phyloP scores from a whole-genome alignment of 1,284 basidiomycete species.

The Microbotryomycetes sp. region DNA sequence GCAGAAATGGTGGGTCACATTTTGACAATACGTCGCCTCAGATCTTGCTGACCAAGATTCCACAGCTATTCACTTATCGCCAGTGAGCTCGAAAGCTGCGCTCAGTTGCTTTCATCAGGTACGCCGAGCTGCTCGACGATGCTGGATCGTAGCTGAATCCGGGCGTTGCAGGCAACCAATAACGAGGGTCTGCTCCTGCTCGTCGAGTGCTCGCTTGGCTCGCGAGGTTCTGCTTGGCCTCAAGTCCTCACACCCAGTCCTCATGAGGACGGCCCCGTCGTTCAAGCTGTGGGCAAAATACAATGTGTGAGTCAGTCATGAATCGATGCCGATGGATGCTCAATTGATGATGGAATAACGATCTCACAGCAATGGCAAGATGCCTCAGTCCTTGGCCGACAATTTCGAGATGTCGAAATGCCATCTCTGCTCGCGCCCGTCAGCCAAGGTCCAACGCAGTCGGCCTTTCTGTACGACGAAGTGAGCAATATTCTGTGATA shows the following conservation, averaged over 20 bases:
- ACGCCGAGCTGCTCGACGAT: no score
- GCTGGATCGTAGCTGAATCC: no score
- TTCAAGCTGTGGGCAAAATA: background rate
- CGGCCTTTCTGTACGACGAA: background rate
- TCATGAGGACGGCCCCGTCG: background rate
- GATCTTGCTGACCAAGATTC: no score
- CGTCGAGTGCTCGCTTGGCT: conserved; percentile 2
- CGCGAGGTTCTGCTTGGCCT: conserved; percentile 1
- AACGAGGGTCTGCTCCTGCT: conserved; percentile 5
- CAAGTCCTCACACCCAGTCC: background rate
- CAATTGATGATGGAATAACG: background rate
- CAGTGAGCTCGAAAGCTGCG: background rate
- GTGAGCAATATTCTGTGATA: background rate
- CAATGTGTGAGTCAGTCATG: background rate
- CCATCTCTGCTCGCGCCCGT: background rate
- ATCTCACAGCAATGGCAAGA: background rate
- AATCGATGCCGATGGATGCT: no score
- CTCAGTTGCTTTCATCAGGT: background rate
- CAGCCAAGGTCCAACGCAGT: background rate
- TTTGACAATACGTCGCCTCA: no score
- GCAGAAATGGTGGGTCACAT: background rate
- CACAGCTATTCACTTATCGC: background rate
- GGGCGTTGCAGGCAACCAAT: no score
- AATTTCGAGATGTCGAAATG: background rate
- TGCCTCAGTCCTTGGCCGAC: background rate